These are phyloP conservation scores for Inonotus hispidus DNA, from an alignment of 1,284 basidiomycete genomes.

Conservation along the genomic window DNA sequence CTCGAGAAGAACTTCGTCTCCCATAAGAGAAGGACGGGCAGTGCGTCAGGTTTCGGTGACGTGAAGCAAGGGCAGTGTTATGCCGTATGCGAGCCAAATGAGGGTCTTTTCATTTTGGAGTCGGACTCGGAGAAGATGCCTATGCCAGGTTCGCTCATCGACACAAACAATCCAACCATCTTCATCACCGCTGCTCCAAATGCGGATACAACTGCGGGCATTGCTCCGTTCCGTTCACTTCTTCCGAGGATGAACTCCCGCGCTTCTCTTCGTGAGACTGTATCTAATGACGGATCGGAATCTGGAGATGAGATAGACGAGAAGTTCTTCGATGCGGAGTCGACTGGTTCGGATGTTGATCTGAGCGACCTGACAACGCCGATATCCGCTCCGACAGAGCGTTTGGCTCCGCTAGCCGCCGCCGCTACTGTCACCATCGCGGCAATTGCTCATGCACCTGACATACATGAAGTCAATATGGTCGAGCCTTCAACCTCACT, in stretches of 20 bases:
- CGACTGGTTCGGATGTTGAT: constrained; percentile 22
- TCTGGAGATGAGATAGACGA: constrained; percentile 26
- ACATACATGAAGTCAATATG: constrained; percentile 30
- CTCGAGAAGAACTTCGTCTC: constrained; percentile 27
- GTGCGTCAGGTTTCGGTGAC: neutral
- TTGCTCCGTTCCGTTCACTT: neutral
- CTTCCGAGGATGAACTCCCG: neutral
- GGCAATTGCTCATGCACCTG: constrained; percentile 24
- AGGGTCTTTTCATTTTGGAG: neutral
- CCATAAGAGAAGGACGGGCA: neutral
- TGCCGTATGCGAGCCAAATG: constrained; percentile 6
- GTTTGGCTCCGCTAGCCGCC: constrained; percentile 21
- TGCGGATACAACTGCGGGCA: neutral
- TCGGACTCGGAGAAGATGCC: constrained; percentile 15
- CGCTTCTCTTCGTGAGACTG: neutral
- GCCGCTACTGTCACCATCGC: constrained; percentile 26
- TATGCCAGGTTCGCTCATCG: neutral
- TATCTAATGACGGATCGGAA: constrained; percentile 15
- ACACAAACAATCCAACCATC: neutral
- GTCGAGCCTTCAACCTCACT: neutral
- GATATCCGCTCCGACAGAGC: constrained; percentile 18
- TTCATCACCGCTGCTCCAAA: neutral
- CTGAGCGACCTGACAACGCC: constrained; percentile 17
- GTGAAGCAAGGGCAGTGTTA: neutral
- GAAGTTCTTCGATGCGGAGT: constrained; percentile 34